Evolutionary conservation across 805 yeast genomes (phyloP), one percentile per base, ranked within the genome.

Genomic region (Ogataea nakhonphanomensis): DNA sequence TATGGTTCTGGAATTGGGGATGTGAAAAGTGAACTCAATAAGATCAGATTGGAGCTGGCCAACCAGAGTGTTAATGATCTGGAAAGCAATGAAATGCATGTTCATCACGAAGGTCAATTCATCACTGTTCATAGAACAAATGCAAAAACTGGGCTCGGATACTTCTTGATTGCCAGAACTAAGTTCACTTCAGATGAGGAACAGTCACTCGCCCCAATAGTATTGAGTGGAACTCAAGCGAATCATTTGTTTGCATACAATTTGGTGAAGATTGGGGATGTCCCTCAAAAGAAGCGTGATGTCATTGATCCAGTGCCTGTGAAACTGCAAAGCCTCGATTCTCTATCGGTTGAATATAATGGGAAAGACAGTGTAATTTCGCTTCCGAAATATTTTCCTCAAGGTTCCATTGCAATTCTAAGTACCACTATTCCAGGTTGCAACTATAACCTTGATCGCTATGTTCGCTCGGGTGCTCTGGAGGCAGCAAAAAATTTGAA

Each of bases 81-180:
- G 33, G 69, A 69, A 37, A 72, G 70, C 43, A 85, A 85, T 52
- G 97, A 91, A 62, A 88, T 86, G 84, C 91, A 86, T 59, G 85
- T 91, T 29, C 97, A 91, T 57, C 96, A 86, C 55, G 95, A 89
- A 48, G 96, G 86, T 10, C 95, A 90, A 60, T 91, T 74, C 60
- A 86, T 91, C 43, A 90, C 97, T 0, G 79, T 91, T 39, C 97
- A 91, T 61, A 71, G 98, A 51, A 75, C 81, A 21, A 86, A 87
- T 58, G 83, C 95, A 0, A 74, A 78, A 48, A 79, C 88, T 2
- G 98, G 98, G 2, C 73, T 74, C 43, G 99, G 99, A 2, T 86
- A 84, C 78, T 88, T 85, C 52, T 69, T 93, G 53, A 75, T 91
- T 54, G 95, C 96, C 0, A 76, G 96, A 57, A 79, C 93, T 2